Evolutionary conservation across 192 early-diverging fungal species (phyloP), one percentile per base, ranked within the genome.

Genomic region (Podila verticillata): DNA sequence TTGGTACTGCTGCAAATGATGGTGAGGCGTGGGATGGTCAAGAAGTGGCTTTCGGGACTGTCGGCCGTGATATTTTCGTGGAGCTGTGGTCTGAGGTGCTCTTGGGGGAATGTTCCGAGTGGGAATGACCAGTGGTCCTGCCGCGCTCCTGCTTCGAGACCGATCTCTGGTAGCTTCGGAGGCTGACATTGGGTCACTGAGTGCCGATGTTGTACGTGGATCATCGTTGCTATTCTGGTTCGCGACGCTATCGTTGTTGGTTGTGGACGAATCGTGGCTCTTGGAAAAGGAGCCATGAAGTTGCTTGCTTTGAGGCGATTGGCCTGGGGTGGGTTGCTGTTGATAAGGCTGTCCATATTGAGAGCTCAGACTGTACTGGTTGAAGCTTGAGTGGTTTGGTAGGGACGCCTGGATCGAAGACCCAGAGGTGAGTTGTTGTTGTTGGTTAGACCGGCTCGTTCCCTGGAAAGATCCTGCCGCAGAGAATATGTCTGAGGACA

Each of bases 371-470:
- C 39, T 44, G 2, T 44, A 44, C 17, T 44, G 39, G 13, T 17
- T 44, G 39, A 64, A 60, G 13, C 15, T 47, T 1, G 72, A 58
- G 7, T 35, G 59, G n/a, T n/a, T n/a, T n/a, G 3, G 48, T 48
- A 5, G 72, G 72, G 64, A 63, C 5, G 65, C 36, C 24, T 65
- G 61, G 31, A 67, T 49, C 13, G 72, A 8, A 28, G 57, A 34
- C 8, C 15, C 30, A 2, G 58, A 19, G 30, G 39, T 30, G 7
- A n/a, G 20, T 32, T 61, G 57, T 3, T 59, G 58, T 10, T 69
- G 39, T 1, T 44, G 39, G 2, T 13, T 44, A 15, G 39, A 15
- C 39, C 39, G 39, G 4, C 15, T 15, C 39, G 39, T 44, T 44
- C 36, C 36, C 13, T 44, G 39, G 7, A 44, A 44, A 15, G 17